Base-by-base conservation (phyloP, 2,329 filamentous ascomycete species). In the Aspergillus uvarum region DNA sequence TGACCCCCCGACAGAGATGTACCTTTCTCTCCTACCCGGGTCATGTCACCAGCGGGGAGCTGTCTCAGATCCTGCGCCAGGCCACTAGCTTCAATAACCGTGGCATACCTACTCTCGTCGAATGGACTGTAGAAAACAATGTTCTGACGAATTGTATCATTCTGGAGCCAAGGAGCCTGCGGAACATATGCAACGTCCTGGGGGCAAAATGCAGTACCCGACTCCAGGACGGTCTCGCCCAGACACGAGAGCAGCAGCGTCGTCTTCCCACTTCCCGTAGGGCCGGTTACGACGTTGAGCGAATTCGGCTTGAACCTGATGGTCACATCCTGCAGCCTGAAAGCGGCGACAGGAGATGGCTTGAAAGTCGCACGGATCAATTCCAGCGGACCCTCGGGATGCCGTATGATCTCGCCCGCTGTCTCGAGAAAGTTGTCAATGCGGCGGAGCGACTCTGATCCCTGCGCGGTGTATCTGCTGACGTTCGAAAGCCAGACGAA, bases 91-190 rank as follows among this genome's bases (percentile, higher is more conserved):
- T 87, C 81, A 0, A 90, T 71, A 0, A 88, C 85, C 53, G 81
- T 78, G 16, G 82, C 78, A 68, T 90, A 90, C 24, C 85, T 77
- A 6, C 65, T 62, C 11, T 80, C 74, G 59, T 89, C 84, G 50
- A 83, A 85, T 32, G 81, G 78, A 38, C 78, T 81, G 16, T 85
- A 85, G 60, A 89, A 89, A 2, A 87, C 68, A 16, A 89, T 88
- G 65, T 89, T 89, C 14, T 89, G 83, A 2, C 83, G 80, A 51
- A 89, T 85, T 2, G 83, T 87, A 78, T 86, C 87, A 71, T 84
- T 87, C 70, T 88, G 85, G 5, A 89, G 75, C 85, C 86, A 89
- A 0, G 86, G 84, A 0, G 85, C 82, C 66, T 89, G 87, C 1
- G 84, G 84, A 6, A 83, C 82, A 69, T 83, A 87, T 0, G 59